phyloP scores from a whole-genome alignment of 306 rosid genomes.

The Quercus robur region DNA sequence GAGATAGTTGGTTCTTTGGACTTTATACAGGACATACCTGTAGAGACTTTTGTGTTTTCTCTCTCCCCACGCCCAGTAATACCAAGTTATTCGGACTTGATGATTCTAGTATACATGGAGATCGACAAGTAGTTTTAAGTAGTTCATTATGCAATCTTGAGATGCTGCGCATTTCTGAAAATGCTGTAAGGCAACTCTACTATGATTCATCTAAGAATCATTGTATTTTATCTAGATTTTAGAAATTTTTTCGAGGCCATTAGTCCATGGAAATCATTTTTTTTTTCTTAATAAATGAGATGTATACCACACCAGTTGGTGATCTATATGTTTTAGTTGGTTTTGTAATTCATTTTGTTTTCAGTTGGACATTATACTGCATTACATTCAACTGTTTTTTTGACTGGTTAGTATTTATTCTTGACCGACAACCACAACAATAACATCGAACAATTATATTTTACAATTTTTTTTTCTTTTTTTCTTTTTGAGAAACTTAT shows the following conservation, averaged over 20 bases:
- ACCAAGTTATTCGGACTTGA: neutral
- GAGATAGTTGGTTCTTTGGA: no score
- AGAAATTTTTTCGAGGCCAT: neutral
- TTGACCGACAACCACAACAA: no score
- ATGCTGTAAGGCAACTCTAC: neutral
- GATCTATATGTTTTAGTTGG: neutral
- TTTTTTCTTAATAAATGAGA: neutral
- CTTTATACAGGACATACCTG: no score
- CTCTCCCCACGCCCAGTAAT: neutral
- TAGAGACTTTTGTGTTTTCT: neutral
- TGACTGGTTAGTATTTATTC: neutral
- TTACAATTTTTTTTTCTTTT: no score
- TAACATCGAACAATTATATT: no score
- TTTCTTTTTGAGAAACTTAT: no score
- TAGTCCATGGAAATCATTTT: neutral
- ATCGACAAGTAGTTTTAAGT: neutral
- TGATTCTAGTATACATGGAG: neutral
- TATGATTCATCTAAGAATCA: neutral
- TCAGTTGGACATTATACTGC: neutral
- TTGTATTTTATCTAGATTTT: no score
- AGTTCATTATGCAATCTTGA: neutral
- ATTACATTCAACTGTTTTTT: constrained; percentile 1
- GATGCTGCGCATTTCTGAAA: neutral
- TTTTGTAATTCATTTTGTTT: neutral
- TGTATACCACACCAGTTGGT: neutral